Base-by-base conservation (phyloP, 1,284 basidiomycete species). In the Cryptococcus wingfieldii region DNA sequence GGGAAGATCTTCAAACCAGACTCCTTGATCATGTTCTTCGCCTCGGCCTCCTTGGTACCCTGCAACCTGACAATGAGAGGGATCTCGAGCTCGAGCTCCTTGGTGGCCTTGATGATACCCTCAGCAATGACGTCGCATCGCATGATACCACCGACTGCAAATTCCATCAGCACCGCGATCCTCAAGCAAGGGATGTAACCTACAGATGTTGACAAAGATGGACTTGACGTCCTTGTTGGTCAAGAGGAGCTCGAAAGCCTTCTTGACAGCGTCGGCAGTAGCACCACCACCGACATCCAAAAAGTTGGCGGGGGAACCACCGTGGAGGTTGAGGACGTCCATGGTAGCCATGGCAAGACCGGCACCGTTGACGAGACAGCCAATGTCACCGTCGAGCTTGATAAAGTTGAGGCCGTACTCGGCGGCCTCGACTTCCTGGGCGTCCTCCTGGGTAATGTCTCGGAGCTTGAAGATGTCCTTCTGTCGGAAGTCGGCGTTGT, bases 321-420 rank as follows among this genome's bases (percentile, higher is more conserved):
- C 94, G 74, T 96, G 90, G 56, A 97, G 82, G 60, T 94, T 86
- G 56, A 99, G 83, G 38, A 98, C 95, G 73, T 99, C 96, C 94
- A 99, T 98, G 53, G 96, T 99, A 31, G 96, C 96, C 96, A 99
- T 99, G 53, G 96, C 96, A 59, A 99, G 82, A 76, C 96, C 96
- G 58, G 96, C 96, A 70, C 96, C 96, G 75, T 99, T 99, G 64
- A 99, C 96, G 57, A 99, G 82, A 79, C 96, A 99, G 43, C 96
- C 96, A 63, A 99, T 88, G 79, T 86, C 90, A 39, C 96, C 96
- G 74, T 99, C 96, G 50, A 99, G 87, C 81, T 99, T 98, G 84
- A 98, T 98, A 77, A 98, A 98, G 83, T 97, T 98, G 70, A 98
- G 83, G 71, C 91, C 89, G 67, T 89, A 90, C 78, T 77, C 68